These are phyloP conservation scores for Xylaria nigripes DNA, from an alignment of 495 filamentous ascomycete species.

Conservation along the genomic window DNA sequence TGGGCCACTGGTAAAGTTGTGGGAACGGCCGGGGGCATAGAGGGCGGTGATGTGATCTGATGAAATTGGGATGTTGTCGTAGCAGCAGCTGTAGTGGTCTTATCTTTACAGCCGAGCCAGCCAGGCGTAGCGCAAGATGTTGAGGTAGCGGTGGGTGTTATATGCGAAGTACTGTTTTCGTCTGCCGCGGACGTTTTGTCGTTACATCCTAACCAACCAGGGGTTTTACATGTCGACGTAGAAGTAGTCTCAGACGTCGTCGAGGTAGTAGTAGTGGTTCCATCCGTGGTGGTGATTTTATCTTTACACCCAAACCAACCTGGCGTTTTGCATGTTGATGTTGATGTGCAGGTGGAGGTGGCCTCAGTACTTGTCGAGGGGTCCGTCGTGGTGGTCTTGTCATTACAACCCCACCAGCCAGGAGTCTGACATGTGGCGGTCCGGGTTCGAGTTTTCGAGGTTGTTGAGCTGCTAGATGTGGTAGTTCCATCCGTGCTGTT, in stretches of 20 bases:
- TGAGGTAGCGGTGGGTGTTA: constrained; percentile 32
- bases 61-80: constrained; percentile 23
- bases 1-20: constrained; percentile 14
- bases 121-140: constrained; percentile 53
- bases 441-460: constrained; percentile 55
- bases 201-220: constrained; percentile 55
- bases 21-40: constrained; percentile 19
- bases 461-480: constrained; percentile 47
- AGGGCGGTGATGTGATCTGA: constrained; percentile 30
- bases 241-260: constrained; percentile 31
- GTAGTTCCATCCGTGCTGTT: constrained; percentile 74
- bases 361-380: constrained; percentile 35
- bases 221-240: constrained; percentile 50
- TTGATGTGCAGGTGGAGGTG: too few species aligned
- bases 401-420: constrained; percentile 71
- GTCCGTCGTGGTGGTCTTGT: constrained; percentile 46
- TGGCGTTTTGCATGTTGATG: constrained; percentile 46
- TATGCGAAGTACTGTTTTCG: background rate
- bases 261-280: constrained; percentile 3
- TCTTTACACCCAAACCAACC: constrained; percentile 68
- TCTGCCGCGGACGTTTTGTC: constrained; percentile 33
- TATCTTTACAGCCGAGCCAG: constrained; percentile 53
- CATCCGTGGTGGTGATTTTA: constrained; percentile 41
- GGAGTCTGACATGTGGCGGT: constrained; percentile 85
- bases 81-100: constrained; percentile 26